phyloP scores from a whole-genome alignment of 257 asterid genomes.

The Linaria vulgaris region DNA sequence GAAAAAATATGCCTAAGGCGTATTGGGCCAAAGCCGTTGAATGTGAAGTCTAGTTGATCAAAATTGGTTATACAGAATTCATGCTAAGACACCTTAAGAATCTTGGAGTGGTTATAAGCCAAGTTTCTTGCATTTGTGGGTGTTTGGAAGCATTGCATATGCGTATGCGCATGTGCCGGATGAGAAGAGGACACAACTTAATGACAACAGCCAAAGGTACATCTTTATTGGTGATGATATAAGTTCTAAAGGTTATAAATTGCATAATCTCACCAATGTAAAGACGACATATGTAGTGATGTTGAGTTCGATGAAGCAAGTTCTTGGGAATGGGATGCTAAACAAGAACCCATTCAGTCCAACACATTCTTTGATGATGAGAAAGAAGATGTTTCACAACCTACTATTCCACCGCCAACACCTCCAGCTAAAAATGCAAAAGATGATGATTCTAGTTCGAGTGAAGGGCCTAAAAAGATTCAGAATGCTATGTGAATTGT shows the following conservation, averaged over 20 bases:
- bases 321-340: background rate
- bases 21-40: no score
- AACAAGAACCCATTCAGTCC: background rate
- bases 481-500: no score
- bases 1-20: no score
- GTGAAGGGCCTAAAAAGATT: no score
- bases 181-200: background rate
- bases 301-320: background rate
- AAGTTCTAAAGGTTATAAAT: background rate
- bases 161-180: slow-evolving; percentile 11
- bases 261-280: no score
- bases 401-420: background rate
- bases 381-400: background rate
- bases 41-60: background rate
- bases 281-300: background rate
- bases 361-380: background rate
- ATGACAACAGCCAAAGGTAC: no score
- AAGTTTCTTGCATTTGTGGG: background rate
- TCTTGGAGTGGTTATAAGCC: no score
- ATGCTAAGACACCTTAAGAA: background rate
- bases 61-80: background rate
- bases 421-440: no score
- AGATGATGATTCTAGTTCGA: no score
- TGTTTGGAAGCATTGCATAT: slow-evolving; percentile 14
- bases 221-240: background rate